Evolutionary conservation across 2,329 filamentous ascomycete species (phyloP).

Genomic region (Xylaria sp.): DNA sequence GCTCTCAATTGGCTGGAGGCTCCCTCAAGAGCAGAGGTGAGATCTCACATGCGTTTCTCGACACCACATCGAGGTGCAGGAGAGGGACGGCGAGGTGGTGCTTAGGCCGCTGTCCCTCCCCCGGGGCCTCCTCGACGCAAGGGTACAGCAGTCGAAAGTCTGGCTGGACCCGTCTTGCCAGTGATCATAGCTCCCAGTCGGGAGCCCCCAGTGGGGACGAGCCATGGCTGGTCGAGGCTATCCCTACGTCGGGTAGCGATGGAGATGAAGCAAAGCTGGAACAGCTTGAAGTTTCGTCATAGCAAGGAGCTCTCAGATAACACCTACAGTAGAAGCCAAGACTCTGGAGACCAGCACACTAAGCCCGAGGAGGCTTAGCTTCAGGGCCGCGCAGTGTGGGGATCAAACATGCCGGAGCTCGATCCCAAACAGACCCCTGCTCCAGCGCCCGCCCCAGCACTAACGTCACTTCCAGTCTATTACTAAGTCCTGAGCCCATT

Average conservation of each 20-base stretch:
- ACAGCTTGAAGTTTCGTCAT: slow-evolving; percentile 60
- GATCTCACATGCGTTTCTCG: slow-evolving; percentile 8
- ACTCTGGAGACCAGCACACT: slow-evolving; percentile 21
- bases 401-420: slow-evolving; percentile 41
- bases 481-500: not conserved
- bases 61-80: slow-evolving; percentile 9
- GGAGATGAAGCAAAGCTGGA: slow-evolving; percentile 61
- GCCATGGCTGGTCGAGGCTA: slow-evolving; percentile 9
- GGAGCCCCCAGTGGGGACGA: not conserved
- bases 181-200: slow-evolving; percentile 1
- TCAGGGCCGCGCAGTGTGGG: slow-evolving; percentile 36
- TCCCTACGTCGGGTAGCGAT: slow-evolving; percentile 39
- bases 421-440: slow-evolving; percentile 33
- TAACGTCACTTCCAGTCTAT: not conserved
- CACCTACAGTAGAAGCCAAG: slow-evolving; percentile 43
- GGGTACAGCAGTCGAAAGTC: slow-evolving; percentile 15
- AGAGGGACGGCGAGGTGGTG: slow-evolving; percentile 21
- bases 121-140: slow-evolving; percentile 1
- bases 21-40: slow-evolving; percentile 13
- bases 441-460: not conserved
- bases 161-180: slow-evolving; percentile 16
- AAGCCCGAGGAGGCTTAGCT: slow-evolving; percentile 41
- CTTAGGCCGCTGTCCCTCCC: slow-evolving; percentile 20
- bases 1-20: slow-evolving; percentile 39
- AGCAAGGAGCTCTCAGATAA: slow-evolving; percentile 42